phyloP scores from a whole-genome alignment of 768 basidiomycete genomes.

The Gymnopilus junonius region DNA sequence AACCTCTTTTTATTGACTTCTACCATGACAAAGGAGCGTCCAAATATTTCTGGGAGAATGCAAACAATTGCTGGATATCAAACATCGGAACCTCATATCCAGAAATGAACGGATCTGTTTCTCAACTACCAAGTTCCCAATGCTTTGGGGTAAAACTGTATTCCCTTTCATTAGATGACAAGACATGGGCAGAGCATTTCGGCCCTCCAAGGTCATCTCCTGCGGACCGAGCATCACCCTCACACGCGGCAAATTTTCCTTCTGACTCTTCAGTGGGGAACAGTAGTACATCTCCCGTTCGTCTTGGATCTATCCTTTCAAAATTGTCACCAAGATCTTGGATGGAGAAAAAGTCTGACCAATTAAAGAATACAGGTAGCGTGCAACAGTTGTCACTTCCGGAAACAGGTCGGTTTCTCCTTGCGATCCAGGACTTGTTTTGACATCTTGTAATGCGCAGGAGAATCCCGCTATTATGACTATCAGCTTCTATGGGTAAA shows the following conservation, averaged over 20 bases:
- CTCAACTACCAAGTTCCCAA: not conserved
- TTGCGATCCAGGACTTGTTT: too few species aligned
- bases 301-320: not conserved
- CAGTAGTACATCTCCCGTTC: not conserved
- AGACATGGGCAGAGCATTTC: slow-evolving; percentile 6
- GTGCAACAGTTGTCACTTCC: too few species aligned
- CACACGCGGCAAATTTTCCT: not conserved
- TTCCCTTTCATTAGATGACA: not conserved
- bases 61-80: not conserved
- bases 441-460: too few species aligned
- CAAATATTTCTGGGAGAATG: slow-evolving; percentile 6
- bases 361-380: too few species aligned
- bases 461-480: not conserved
- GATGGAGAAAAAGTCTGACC: not conserved
- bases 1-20: not conserved
- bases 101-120: not conserved
- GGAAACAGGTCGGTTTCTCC: too few species aligned
- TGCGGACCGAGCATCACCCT: not conserved
- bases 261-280: not conserved
- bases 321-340: not conserved
- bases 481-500: not conserved
- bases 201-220: not conserved
- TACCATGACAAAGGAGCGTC: not conserved
- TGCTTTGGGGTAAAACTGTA: slow-evolving; percentile 6
- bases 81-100: not conserved